Evolutionary conservation across 2,329 filamentous ascomycete genomes (phyloP).

Genomic region (Hirsutella thompsonii): DNA sequence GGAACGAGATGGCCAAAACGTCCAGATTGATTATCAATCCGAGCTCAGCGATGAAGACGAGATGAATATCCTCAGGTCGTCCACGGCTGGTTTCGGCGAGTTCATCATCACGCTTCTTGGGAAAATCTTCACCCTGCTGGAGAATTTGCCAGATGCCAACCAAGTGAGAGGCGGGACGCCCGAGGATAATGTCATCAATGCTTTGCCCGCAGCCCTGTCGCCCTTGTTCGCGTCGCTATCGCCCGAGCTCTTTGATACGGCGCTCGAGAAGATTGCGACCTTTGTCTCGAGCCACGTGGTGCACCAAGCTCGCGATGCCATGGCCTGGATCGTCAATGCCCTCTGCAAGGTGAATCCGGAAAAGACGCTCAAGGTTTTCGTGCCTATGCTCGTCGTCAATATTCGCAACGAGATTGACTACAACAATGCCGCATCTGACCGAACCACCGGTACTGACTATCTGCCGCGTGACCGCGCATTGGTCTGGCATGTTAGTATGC

Average conservation of each 20-base stretch:
- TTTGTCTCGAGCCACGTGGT: conserved; percentile 93
- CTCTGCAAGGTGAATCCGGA: conserved; percentile 92
- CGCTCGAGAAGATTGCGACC: conserved; percentile 78
- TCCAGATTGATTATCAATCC: conserved; percentile 72
- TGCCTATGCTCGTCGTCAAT: conserved; percentile 80
- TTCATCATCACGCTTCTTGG: conserved; percentile 85
- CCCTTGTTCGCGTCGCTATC: conserved; percentile 85
- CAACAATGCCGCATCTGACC: conserved; percentile 88
- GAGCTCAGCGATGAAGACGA: conserved; percentile 81
- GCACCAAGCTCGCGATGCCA: conserved; percentile 90
- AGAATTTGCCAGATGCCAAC: conserved; percentile 86
- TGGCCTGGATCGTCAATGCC: conserved; percentile 96
- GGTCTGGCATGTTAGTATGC: conserved; percentile 93
- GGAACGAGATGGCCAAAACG: conserved; percentile 73
- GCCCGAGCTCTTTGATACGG: conserved; percentile 84
- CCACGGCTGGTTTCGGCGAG: conserved; percentile 85
- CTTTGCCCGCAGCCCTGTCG: conserved; percentile 78
- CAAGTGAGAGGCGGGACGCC: conserved; percentile 81
- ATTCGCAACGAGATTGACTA: conserved; percentile 96
- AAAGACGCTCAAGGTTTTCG: conserved; percentile 80
- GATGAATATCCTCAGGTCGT: conserved; percentile 77
- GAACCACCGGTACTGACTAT: conserved; percentile 87
- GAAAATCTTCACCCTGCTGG: conserved; percentile 86
- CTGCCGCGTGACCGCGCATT: conserved; percentile 83
- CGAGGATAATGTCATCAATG: conserved; percentile 95